Evolutionary conservation across 495 filamentous ascomycete genomes (phyloP), one percentile per base, ranked within the genome.

Genomic region (Penicillium roqueforti): DNA sequence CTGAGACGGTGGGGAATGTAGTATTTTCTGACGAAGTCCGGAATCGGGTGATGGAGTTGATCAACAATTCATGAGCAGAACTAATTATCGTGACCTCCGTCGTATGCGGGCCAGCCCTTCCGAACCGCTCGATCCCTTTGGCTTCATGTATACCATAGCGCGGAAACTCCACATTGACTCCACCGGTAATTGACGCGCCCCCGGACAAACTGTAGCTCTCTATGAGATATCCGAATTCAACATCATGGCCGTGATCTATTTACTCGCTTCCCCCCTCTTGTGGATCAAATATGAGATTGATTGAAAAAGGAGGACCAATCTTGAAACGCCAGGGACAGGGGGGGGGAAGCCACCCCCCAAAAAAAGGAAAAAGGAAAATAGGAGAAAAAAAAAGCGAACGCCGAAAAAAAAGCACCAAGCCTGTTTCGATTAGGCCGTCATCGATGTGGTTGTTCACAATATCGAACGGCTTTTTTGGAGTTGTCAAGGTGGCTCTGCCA

Each of bases 71-170:
- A 50, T 20, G 8, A 47, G 53, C 25, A 55, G 28, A 19, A 23
- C 14, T 54, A 39, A 8, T 36, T 43, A 56, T 50, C 48, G 43
- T 53, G 55, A 59, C 53, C 46, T 31, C 23, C 29, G 42, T 22
- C 25, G 43, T 44, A 56, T 55, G 52, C 59, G 52, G 59, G 56
- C 28, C 50, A 26, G 23, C 34, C 49, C 43, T 55, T 61, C 59
- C 55, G 58, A 57, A 52, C 59, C 42, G 59, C 31, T 56, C 51
- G 55, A 53, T 58, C 44, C 43, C 51, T 49, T 55, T 26, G 53
- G 44, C 53, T 48, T 55, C 53, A 55, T 62, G 55, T 62, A 59
- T 37, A 58, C 55, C 51, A 58, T 61, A 46, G 14, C 20, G 37
- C 26, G 19, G 25, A 40, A 44, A 38, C 54, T 54, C 52, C 58